Percentiles rank a stretch among this genome's conserved stretches.
Conservation (phyloP, 768 basidiomycete species). For the Calocera cornea region DNA sequence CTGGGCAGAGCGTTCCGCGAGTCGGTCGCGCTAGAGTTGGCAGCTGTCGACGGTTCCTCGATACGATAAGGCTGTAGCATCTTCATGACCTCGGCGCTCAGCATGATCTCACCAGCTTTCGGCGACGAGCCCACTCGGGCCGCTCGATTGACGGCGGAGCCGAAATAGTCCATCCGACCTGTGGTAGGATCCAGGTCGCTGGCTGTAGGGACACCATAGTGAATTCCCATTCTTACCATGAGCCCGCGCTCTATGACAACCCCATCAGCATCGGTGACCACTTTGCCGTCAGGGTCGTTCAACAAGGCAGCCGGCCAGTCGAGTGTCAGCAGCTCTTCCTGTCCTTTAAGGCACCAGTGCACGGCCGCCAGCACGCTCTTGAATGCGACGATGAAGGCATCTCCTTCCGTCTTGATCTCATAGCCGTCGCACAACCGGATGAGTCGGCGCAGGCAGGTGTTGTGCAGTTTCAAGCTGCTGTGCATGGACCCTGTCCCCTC, state of each 20-base stretch:
- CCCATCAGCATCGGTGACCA: slow-evolving; percentile 52
- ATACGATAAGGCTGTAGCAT: slow-evolving; percentile 32
- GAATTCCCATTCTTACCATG: slow-evolving; percentile 94
- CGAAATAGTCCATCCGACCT: slow-evolving; percentile 94
- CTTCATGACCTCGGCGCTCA: slow-evolving; percentile 74
- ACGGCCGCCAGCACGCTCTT: slow-evolving; percentile 73
- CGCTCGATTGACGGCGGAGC: slow-evolving; percentile 88
- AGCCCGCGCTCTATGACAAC: slow-evolving; percentile 70
- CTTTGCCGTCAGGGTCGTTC: slow-evolving; percentile 81
- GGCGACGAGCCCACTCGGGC: slow-evolving; percentile 73
- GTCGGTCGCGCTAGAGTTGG: slow-evolving; percentile 9
- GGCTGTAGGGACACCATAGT: slow-evolving; percentile 76
- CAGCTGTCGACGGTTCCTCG: slow-evolving; percentile 2
- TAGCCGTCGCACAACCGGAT: slow-evolving; percentile 88
- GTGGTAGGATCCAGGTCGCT: slow-evolving; percentile 88
- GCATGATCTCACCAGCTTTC: slow-evolving; percentile 86
- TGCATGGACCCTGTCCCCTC: slow-evolving; percentile 80
- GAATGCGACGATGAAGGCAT: slow-evolving; percentile 98
- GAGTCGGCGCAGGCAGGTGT: slow-evolving; percentile 68
- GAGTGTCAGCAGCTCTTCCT: slow-evolving; percentile 64
- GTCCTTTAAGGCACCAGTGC: slow-evolving; percentile 82
- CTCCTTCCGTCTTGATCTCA: slow-evolving; percentile 99
- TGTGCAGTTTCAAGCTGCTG: slow-evolving; percentile 82
- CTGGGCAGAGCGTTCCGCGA: no score
- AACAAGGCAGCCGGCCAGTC: slow-evolving; percentile 89